Evolutionary conservation across 495 filamentous ascomycete species (phyloP), one percentile per base, ranked within the genome.

Genomic region (Aspergillus heteromorphus): DNA sequence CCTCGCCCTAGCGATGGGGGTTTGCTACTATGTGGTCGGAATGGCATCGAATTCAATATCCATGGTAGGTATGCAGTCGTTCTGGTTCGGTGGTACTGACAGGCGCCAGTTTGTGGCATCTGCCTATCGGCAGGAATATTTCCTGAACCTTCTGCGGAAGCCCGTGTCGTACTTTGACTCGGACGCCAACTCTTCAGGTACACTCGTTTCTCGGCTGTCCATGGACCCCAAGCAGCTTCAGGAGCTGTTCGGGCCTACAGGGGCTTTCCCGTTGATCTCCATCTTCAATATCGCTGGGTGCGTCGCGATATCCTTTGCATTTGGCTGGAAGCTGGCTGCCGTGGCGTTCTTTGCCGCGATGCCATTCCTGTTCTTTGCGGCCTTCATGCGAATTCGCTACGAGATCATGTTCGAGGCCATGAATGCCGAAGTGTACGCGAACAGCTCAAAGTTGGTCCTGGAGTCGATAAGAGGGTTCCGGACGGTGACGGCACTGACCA

Each of bases 241-340:
- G 57, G 82, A 87, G 49, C 57, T 87, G 4, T 64, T 87, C 0
- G 80, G 83, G 0, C 21, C 54, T 0, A 73, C 55, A 10, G 64
- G 70, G 10, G 60, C 53, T 2, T 63, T 73, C 25, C 59, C 66
- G 4, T 20, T 73, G 0, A 69, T 70, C 8, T 66, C 65, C 1
- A 72, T 79, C 21, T 71, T 83, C 50, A 82, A 70, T 31, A 73
- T 79, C 51, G 73, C 84, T 30, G 75, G 77, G 1, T 79, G 80
- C 6, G 71, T 84, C 49, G 68, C 77, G 10, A 64, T 85, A 19
- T 73, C 82, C 0, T 80, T 85, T 53, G 65, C 79, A 16, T 71
- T 83, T 50, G 84, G 82, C 6, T 86, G 84, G 83, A 85, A 85
- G 54, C 73, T 87, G 2, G 75, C 74, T 0, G 67, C 83, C 0